Evolutionary conservation across 176 grass and related monocot genomes (phyloP).

Genomic region (Bonia amplexicaulis): DNA sequence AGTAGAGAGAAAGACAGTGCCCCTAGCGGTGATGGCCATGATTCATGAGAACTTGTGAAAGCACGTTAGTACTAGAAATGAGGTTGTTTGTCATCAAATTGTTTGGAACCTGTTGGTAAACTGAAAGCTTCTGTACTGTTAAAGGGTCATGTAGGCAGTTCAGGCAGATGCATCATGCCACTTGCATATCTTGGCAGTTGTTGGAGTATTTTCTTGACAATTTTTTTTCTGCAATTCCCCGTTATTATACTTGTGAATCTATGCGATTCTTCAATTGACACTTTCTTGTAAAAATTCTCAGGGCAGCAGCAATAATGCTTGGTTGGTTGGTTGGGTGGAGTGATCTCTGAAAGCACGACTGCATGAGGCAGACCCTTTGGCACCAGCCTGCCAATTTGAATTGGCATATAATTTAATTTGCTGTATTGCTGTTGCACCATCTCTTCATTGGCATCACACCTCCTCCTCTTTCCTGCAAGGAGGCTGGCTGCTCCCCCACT

Average conservation of each 20-base stretch:
- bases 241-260: neutral
- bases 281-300: slow-evolving; percentile 25
- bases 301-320: slow-evolving; percentile 27
- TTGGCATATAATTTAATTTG: slow-evolving; percentile 3
- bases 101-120: slow-evolving; percentile 1
- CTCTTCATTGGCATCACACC: slow-evolving; percentile 28
- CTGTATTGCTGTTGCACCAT: slow-evolving; percentile 29
- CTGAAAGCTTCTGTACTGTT: slow-evolving; percentile 14
- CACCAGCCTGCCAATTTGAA: slow-evolving; percentile 38
- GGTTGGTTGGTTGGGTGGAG: slow-evolving; percentile 29
- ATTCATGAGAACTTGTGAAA: slow-evolving; percentile 44
- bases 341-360: slow-evolving; percentile 29
- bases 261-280: slow-evolving; percentile 1
- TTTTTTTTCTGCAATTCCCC: neutral
- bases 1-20: slow-evolving; percentile 23
- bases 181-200: neutral
- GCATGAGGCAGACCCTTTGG: slow-evolving; percentile 29
- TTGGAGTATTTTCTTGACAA: neutral
- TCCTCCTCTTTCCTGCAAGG: slow-evolving; percentile 1
- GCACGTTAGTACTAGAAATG: slow-evolving; percentile 13
- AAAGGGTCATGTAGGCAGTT: slow-evolving; percentile 22
- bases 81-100: slow-evolving; percentile 25
- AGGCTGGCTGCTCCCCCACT: slow-evolving; percentile 34
- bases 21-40: slow-evolving; percentile 27
- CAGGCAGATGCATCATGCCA: slow-evolving; percentile 10